Evolutionary conservation across 164 flowering plant genomes (phyloP), one percentile per base, ranked within the genome.

Genomic region (Annona squamosa): DNA sequence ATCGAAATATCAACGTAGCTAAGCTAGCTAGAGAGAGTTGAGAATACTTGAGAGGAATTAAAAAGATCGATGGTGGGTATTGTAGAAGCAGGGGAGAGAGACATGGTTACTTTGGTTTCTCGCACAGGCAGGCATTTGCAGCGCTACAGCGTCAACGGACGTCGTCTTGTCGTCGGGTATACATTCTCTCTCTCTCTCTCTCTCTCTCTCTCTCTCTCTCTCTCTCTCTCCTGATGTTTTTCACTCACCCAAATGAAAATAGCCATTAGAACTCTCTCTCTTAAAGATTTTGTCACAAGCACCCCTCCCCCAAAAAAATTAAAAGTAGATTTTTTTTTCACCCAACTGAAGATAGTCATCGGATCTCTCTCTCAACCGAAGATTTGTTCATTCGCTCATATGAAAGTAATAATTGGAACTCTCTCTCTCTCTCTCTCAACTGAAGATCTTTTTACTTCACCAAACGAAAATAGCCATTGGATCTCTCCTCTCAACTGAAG

Each of bases 161-260:
- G 41, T 37, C 77, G 77, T 19, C 77, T 71, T n/a, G 70, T 75
- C 71, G 77, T 70, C 10, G 77, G 77, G 77, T 26, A 26, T 26
- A 26, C 37, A 26, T 1, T 26, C 37, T 75, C 41, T 16, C 63
- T 67, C 16, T 57, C 63, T 43, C 57, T 68, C 71, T 19, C 71
- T 46, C 48, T 37, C 67, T 72, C 69, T 73, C 48, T 73, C 13
- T 42, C 5, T 26, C 62, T 18, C 1, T 26, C 37, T 26, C 37
- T 26, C 37, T 26, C 37, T 26, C 37, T 26, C 19, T 18, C 37
- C 48, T 5, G 46, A 5, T 73, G 19, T 37, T 52, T 18, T 73
- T 47, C 10, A 17, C 7, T 26, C 37, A 63, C 18, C 4, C 19
- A 42, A 46, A 12, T 68, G 48, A 5, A 16, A 17, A 68, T n/a